phyloP scores from a whole-genome alignment of 1,284 basidiomycete genomes.

The Cryptococcus neoformans region DNA sequence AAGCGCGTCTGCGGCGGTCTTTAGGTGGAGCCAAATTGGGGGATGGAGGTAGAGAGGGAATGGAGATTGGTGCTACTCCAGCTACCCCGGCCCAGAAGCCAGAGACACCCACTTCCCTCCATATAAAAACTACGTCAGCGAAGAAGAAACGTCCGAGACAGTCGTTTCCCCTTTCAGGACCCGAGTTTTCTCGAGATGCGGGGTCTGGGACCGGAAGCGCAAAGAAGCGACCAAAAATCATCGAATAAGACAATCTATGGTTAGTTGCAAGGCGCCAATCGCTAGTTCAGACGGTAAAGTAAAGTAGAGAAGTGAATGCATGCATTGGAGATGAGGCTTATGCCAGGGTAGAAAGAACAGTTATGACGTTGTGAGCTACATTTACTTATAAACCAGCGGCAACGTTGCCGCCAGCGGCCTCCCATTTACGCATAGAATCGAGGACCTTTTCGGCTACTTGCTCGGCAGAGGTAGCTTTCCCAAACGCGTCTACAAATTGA shows the following conservation, averaged over 20 bases:
- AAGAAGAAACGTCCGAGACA: slow-evolving; percentile 8
- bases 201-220: too few relatives aligned
- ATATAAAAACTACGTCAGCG: background rate
- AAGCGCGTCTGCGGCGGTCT: too few relatives aligned
- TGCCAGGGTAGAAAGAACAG: background rate
- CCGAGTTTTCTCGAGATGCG: slow-evolving; percentile 1
- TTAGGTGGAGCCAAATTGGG: too few relatives aligned
- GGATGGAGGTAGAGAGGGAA: too few relatives aligned
- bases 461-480: slow-evolving; percentile 69
- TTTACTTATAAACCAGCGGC: slow-evolving; percentile 28
- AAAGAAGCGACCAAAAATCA: background rate
- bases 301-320: background rate
- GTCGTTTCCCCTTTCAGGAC: slow-evolving; percentile 4
- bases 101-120: too few relatives aligned
- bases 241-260: background rate
- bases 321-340: background rate
- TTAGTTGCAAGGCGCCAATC: background rate
- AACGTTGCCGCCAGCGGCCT: slow-evolving; percentile 46
- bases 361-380: background rate
- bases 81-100: too few relatives aligned
- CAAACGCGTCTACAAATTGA: slow-evolving; percentile 95
- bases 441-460: slow-evolving; percentile 61
- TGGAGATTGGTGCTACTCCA: too few relatives aligned
- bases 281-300: background rate
- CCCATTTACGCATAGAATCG: slow-evolving; percentile 55